A percentile compares a stretch with the other conserved stretches of the same genome.
phyloP scores from a whole-genome alignment of 257 asterid species.

The Eucommia ulmoides region DNA sequence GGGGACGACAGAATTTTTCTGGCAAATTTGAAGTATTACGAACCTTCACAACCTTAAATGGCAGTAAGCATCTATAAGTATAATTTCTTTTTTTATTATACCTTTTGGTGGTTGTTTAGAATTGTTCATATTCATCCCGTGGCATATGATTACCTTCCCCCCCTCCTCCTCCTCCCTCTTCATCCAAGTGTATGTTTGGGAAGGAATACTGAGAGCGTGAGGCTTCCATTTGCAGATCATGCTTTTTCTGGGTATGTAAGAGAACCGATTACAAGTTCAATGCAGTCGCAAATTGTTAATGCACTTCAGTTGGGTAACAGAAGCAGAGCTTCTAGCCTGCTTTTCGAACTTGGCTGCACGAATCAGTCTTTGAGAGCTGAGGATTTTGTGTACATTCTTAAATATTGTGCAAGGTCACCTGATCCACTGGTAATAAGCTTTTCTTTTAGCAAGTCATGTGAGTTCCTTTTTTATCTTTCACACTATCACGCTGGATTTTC shows the following conservation, averaged over 20 bases:
- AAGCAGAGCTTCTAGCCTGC: constrained; percentile 48
- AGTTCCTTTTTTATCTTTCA: not conserved
- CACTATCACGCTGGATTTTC: not conserved
- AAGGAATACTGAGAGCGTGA: not conserved
- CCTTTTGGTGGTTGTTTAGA: too few relatives aligned
- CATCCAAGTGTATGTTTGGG: too few relatives aligned
- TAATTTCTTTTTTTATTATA: not conserved
- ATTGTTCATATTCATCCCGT: not conserved
- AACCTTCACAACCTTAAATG: not conserved
- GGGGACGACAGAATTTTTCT: not conserved
- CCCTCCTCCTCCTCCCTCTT: not conserved
- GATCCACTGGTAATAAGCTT: constrained; percentile 54
- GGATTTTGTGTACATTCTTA: constrained; percentile 50
- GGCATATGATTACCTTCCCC: not conserved
- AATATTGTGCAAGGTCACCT: constrained; percentile 52
- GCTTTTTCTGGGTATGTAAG: constrained; percentile 23
- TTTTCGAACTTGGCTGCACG: constrained; percentile 36
- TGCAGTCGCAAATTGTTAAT: constrained; percentile 39
- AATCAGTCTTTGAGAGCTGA: constrained; percentile 26
- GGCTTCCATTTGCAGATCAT: constrained; percentile 8
- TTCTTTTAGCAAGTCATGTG: not conserved
- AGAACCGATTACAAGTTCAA: constrained; percentile 13
- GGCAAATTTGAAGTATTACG: not conserved
- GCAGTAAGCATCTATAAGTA: not conserved
- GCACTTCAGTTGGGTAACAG: constrained; percentile 63